Conservation (phyloP, 148 eudicot genomes). For the Cornus controversa region DNA sequence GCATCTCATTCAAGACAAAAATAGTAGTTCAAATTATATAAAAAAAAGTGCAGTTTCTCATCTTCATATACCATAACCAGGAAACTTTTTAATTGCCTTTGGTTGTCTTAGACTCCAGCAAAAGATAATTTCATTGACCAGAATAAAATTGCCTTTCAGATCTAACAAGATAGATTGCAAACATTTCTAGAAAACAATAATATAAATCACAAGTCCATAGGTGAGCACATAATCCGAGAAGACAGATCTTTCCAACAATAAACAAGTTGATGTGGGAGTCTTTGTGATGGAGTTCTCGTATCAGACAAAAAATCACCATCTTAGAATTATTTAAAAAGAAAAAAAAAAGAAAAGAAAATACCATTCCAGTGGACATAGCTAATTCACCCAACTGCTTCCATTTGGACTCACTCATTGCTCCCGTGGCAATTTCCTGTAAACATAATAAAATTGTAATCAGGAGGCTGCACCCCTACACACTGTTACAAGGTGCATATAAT, state of each 20-base stretch:
- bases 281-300: not conserved
- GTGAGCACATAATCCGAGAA: not conserved
- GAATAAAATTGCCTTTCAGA: not conserved
- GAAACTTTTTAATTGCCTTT: not conserved
- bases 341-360: slow-evolving; percentile 18
- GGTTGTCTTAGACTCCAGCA: not conserved
- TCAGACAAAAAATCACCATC: not conserved
- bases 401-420: slow-evolving; percentile 86
- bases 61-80: not conserved
- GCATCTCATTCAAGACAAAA: not conserved
- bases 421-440: slow-evolving; percentile 86
- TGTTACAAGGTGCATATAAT: no score
- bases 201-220: slow-evolving; percentile 2
- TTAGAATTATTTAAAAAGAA: not conserved
- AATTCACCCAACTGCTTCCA: slow-evolving; percentile 99
- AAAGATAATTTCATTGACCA: not conserved
- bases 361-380: slow-evolving; percentile 98
- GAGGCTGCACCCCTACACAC: no score
- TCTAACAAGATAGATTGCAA: not conserved
- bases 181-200: not conserved
- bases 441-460: slow-evolving; percentile 4
- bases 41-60: not conserved
- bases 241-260: not conserved
- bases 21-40: not conserved
- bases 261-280: not conserved